A percentile compares a stretch with the other conserved stretches of the same genome.
Conservation (phyloP, 2,329 filamentous ascomycete genomes). For the Coniochaeta ligniaria region DNA sequence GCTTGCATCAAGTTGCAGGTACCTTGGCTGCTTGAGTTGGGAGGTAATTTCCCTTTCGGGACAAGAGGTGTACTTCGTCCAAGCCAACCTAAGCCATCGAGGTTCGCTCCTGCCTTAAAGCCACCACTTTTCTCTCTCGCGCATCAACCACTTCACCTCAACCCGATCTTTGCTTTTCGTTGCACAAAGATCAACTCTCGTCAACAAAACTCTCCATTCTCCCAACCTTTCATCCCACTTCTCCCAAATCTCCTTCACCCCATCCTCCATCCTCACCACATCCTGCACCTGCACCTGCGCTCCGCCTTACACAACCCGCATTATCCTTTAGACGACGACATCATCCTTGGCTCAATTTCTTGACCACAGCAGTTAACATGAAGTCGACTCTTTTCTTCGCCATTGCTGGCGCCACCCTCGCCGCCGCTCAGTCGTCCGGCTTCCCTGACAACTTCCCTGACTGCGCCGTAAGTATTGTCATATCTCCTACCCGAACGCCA, state of each 20-base stretch:
- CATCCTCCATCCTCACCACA: background rate
- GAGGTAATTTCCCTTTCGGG: background rate
- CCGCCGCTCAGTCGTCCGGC: slow-evolving; percentile 36
- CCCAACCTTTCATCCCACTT: slow-evolving; percentile 1
- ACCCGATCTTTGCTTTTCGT: background rate
- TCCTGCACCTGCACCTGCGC: background rate
- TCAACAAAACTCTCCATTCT: background rate
- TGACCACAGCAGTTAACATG: slow-evolving; percentile 33
- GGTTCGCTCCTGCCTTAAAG: background rate
- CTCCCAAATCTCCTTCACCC: background rate
- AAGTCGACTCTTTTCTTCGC: slow-evolving; percentile 35
- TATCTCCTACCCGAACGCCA: background rate
- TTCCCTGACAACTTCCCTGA: slow-evolving; percentile 37
- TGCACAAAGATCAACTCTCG: background rate
- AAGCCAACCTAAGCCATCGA: background rate
- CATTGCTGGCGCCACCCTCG: slow-evolving; percentile 30
- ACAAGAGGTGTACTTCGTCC: background rate
- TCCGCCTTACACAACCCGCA: background rate
- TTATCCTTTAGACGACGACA: slow-evolving; percentile 2
- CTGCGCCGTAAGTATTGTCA: slow-evolving; percentile 43
- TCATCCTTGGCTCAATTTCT: slow-evolving; percentile 7
- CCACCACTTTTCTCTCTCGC: background rate
- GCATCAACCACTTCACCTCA: background rate
- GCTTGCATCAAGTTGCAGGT: background rate
- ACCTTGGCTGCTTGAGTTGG: background rate